Percentiles rank a stretch among this genome's conserved stretches.
phyloP scores from a whole-genome alignment of 2,329 filamentous ascomycete species.

The Ophiostoma novo-ulmi region DNA sequence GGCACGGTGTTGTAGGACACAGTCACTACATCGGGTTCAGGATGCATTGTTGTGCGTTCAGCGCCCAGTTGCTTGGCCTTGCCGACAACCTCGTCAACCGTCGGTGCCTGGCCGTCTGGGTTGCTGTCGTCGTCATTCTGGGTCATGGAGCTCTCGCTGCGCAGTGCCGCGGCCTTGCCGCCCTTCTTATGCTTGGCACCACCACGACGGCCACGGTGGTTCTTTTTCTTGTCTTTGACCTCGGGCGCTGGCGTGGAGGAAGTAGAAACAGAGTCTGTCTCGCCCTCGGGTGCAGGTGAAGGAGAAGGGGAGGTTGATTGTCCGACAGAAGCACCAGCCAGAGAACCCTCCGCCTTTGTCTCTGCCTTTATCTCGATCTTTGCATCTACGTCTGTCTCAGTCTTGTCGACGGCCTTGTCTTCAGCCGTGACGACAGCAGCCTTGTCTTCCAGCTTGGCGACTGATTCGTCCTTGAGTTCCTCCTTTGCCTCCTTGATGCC shows the following conservation, averaged over 20 bases:
- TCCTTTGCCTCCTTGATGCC: neutral
- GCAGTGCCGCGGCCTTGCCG: neutral
- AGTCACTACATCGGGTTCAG: slow-evolving; percentile 59
- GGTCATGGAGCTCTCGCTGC: slow-evolving; percentile 46
- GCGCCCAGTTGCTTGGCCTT: slow-evolving; percentile 55
- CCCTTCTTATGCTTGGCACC: slow-evolving; percentile 62
- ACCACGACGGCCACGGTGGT: slow-evolving; percentile 65
- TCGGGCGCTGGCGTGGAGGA: slow-evolving; percentile 19
- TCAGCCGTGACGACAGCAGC: neutral
- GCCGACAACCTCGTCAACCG: slow-evolving; percentile 58
- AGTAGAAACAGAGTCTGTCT: neutral
- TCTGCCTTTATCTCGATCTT: neutral
- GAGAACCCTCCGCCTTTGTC: neutral
- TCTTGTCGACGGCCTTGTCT: neutral
- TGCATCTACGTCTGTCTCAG: neutral
- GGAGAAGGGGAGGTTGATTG: neutral
- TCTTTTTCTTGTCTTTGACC: slow-evolving; percentile 57
- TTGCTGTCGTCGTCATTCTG: slow-evolving; percentile 42
- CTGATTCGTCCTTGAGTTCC: neutral
- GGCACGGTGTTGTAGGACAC: slow-evolving; percentile 35
- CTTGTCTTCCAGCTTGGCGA: neutral
- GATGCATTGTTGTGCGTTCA: slow-evolving; percentile 34
- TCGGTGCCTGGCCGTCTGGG: slow-evolving; percentile 33
- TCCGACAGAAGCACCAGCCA: neutral
- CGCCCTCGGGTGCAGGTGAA: neutral